A percentile compares a stretch with the other conserved stretches of the same genome.
phyloP scores from a whole-genome alignment of 108 stramenopile species.

The Stephanodiscus triporus region DNA sequence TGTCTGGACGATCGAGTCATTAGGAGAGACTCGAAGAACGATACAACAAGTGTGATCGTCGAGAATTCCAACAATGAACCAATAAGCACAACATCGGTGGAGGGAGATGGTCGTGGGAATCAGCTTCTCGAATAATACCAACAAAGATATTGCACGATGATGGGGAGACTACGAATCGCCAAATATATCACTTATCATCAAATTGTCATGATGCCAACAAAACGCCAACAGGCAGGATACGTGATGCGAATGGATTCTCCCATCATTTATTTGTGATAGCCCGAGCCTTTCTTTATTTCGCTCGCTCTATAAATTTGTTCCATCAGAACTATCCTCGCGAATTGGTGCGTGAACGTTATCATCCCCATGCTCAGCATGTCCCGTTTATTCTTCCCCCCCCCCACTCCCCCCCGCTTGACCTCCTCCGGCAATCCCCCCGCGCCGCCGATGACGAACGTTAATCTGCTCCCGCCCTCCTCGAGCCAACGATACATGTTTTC shows the following conservation, averaged over 20 bases:
- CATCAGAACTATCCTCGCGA: constrained; percentile 83
- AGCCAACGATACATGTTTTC: constrained; percentile 81
- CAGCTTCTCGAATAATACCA: too few relatives aligned
- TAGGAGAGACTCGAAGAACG: too few relatives aligned
- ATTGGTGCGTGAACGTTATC: constrained; percentile 93
- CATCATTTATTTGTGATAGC: constrained; percentile 78
- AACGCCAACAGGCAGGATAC: not conserved
- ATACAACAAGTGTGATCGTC: too few relatives aligned
- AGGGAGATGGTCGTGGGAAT: too few relatives aligned
- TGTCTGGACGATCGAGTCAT: too few relatives aligned
- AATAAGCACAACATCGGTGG: too few relatives aligned
- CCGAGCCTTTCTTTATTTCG: constrained; percentile 89
- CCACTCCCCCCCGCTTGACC: constrained; percentile 40
- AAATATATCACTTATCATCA: not conserved
- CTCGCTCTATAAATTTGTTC: constrained; percentile 93
- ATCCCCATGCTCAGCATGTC: constrained; percentile 67
- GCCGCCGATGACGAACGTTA: constrained; percentile 91
- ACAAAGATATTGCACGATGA: too few relatives aligned
- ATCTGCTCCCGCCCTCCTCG: constrained; percentile 84
- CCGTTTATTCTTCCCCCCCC: constrained; percentile 9
- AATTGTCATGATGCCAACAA: not conserved
- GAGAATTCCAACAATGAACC: too few relatives aligned
- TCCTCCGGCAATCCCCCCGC: constrained; percentile 88
- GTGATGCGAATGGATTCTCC: not conserved
- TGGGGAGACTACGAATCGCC: too few relatives aligned